Evolutionary conservation across 352 stramenopile species (phyloP), one percentile per base, ranked within the genome.

Genomic region (Globisporangium okanoganense): DNA sequence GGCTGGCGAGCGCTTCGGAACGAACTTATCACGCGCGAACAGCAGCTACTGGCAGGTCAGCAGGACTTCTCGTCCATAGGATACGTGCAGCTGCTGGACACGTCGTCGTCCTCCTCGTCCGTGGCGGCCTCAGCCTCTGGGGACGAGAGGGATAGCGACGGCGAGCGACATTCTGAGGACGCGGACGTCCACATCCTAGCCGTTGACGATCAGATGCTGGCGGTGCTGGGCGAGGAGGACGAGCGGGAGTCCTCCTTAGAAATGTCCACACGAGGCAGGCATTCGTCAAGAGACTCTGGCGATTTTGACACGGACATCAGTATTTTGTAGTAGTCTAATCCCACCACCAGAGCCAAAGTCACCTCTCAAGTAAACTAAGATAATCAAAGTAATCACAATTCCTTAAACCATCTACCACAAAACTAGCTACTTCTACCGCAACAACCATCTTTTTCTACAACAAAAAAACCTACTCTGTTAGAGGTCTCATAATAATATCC

Each of bases 1-100:
- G 76, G 76, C 16, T 88, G 79, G 79, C 73, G 76, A 33, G 75
- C 76, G 1, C 69, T 81, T 51, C 68, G 79, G 16, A 69, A 83
- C 33, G 73, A 80, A 45, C 55, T 87, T 58, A 73, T 84, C 54
- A 66, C 73, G 33, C 78, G 78, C 31, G 78, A 88, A 49, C 78
- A 88, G 56, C 54, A 79, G 38, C 67, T 76, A 18, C 58, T 65
- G 4, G 58, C 66, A 13, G 72, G 69, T 0, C 54, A 78, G 18
- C 64, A 86, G 29, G 66, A 78, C 44, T 51, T 78, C 44, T 75
- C 76, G 9, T 70, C 76, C 3, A 44, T 62, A 4, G 62, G 62
- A 1, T 73, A 78, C 33, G 71, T 88, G 40, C 73, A 88, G 58
- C 64, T 88, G 47, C 69, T 82, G 36, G 73, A 82, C 58, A 66